Evolutionary conservation across 108 stramenopile genomes (phyloP).

Genomic region (Phaeodactylum tricornutum): DNA sequence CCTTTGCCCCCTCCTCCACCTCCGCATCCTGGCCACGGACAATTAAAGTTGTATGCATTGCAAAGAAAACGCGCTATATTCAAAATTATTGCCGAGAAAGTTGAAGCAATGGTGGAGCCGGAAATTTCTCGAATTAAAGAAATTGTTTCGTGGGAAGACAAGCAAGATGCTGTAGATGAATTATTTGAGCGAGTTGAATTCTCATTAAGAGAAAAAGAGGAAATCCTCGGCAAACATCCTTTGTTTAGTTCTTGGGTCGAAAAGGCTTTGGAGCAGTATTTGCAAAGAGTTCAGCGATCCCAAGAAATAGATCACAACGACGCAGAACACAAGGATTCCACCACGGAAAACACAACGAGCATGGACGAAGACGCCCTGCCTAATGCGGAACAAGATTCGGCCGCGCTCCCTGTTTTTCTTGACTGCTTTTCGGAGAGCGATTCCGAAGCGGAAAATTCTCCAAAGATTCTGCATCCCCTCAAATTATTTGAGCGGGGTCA

Average conservation of each 20-base stretch:
- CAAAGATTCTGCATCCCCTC: constrained; percentile 49
- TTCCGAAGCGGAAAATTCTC: constrained; percentile 35
- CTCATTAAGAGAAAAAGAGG: constrained; percentile 30
- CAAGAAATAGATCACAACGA: neutral
- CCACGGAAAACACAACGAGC: neutral
- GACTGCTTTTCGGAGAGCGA: constrained; percentile 37
- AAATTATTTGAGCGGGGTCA: constrained; percentile 43
- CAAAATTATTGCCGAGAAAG: constrained; percentile 20
- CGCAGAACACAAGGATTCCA: neutral
- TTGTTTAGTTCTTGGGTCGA: constrained; percentile 54
- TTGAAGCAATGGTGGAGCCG: constrained; percentile 27
- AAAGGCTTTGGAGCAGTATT: constrained; percentile 47
- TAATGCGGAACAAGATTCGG: constrained; percentile 12
- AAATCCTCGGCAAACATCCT: constrained; percentile 45
- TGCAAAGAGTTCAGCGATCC: constrained; percentile 23
- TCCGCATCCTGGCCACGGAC: constrained; percentile 37
- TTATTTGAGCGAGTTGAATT: constrained; percentile 62
- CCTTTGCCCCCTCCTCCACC: constrained; percentile 27
- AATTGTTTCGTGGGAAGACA: constrained; percentile 34
- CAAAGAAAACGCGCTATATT: constrained; percentile 22
- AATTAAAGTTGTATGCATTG: constrained; percentile 36
- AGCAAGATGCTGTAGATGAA: constrained; percentile 62
- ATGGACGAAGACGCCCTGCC: constrained; percentile 7
- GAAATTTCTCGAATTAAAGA: constrained; percentile 26
- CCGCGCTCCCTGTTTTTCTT: constrained; percentile 50